Percentiles rank a stretch among this genome's conserved stretches.
These are phyloP conservation scores for Suillus variegatus DNA, from an alignment of 768 basidiomycete genomes.

Conservation along the genomic window DNA sequence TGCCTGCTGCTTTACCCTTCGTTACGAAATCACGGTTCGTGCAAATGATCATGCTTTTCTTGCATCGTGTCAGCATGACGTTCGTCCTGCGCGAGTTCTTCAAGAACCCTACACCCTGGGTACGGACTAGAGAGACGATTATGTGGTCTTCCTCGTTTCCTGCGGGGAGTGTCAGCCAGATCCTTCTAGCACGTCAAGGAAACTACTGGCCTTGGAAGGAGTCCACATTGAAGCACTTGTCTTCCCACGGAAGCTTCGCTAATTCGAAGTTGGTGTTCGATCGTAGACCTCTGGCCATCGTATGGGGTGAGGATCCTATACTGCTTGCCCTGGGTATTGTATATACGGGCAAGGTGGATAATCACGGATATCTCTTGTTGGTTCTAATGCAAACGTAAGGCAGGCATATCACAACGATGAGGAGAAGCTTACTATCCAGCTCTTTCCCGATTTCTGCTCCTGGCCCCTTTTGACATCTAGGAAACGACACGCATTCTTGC, in stretches of 20 bases:
- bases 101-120: conserved; percentile 64
- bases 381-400: conserved; percentile 50
- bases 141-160: conserved; percentile 83
- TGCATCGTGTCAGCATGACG: conserved; percentile 84
- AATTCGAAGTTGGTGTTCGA: conserved; percentile 62
- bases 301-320: conserved; percentile 81
- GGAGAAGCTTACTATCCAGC: conserved; percentile 25
- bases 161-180: conserved; percentile 29
- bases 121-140: conserved; percentile 68
- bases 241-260: conserved; percentile 50
- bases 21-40: conserved; percentile 41
- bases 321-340: conserved; percentile 44
- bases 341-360: conserved; percentile 51
- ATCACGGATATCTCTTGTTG: conserved; percentile 51
- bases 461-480: conserved; percentile 39
- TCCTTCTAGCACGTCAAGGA: conserved; percentile 5
- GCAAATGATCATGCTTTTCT: conserved; percentile 71
- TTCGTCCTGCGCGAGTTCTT: conserved; percentile 65
- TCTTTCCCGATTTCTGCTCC: conserved; percentile 29
- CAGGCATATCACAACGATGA: background rate
- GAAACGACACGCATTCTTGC: conserved; percentile 36
- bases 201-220: conserved; percentile 68
- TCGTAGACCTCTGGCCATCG: conserved; percentile 60
- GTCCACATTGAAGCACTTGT: conserved; percentile 77
- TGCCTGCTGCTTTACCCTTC: conserved; percentile 14